Conservation (phyloP, 768 basidiomycete genomes). For the Tylopilus balloui region DNA sequence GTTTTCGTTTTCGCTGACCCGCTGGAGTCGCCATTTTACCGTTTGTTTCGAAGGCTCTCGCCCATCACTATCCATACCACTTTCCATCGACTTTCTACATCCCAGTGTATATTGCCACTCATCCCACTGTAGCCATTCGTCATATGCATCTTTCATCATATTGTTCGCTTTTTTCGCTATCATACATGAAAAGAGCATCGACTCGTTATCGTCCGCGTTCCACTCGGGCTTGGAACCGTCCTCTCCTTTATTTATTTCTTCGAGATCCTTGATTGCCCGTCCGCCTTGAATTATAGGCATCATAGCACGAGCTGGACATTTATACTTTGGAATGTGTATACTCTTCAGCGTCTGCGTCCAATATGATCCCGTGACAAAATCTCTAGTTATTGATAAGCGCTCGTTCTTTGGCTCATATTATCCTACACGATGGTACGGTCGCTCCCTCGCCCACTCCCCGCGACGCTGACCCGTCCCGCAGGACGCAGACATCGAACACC, state of each 20-base stretch:
- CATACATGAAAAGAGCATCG: slow-evolving; percentile 1
- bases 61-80: slow-evolving; percentile 20
- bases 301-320: slow-evolving; percentile 21
- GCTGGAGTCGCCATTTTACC: background rate
- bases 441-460: background rate
- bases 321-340: slow-evolving; percentile 11
- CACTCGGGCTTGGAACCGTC: slow-evolving; percentile 10
- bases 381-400: slow-evolving; percentile 24
- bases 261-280: slow-evolving; percentile 2
- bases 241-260: slow-evolving; percentile 12
- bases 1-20: background rate
- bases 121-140: slow-evolving; percentile 29
- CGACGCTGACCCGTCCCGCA: slow-evolving; percentile 11
- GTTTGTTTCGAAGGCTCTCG: slow-evolving; percentile 4
- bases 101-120: slow-evolving; percentile 30
- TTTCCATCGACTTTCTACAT: slow-evolving; percentile 6
- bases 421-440: slow-evolving; percentile 15
- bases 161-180: slow-evolving; percentile 1
- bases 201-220: slow-evolving; percentile 4
- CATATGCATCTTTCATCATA: slow-evolving; percentile 27
- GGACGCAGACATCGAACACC: slow-evolving; percentile 57
- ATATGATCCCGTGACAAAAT: background rate
- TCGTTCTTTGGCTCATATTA: background rate
- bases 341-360: background rate
- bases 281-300: slow-evolving; percentile 8